phyloP scores from a whole-genome alignment of 768 basidiomycete genomes.

The Kwoniella shandongensis region DNA sequence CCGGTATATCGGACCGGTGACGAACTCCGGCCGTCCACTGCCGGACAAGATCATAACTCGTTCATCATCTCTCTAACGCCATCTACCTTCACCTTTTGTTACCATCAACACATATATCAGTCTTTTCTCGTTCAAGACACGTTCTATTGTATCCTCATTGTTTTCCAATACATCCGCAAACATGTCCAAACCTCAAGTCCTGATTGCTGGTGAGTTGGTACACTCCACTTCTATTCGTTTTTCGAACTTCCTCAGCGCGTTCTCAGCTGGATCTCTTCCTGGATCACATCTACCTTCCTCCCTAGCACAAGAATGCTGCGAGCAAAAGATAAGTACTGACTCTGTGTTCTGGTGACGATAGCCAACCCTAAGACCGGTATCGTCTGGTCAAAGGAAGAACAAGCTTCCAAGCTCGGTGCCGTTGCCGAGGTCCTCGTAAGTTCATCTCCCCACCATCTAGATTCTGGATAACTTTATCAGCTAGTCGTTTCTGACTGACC shows the following conservation, averaged over 20 bases:
- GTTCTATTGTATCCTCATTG: neutral
- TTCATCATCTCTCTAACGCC: too few relatives aligned
- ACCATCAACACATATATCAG: too few relatives aligned
- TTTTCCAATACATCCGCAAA: conserved; percentile 1
- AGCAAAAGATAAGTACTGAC: neutral
- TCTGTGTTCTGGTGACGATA: neutral
- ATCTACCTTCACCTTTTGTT: neutral
- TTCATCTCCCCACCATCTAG: conserved; percentile 23
- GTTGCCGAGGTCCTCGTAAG: conserved; percentile 77
- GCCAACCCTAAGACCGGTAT: conserved; percentile 57
- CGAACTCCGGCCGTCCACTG: too few relatives aligned
- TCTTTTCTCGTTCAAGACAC: neutral
- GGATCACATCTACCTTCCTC: neutral
- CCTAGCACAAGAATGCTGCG: neutral
- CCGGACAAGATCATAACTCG: too few relatives aligned
- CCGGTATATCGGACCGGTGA: neutral
- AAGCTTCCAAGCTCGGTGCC: conserved; percentile 63
- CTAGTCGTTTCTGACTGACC: neutral
- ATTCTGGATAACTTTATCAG: neutral
- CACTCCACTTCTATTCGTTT: neutral
- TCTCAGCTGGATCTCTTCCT: neutral
- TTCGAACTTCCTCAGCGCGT: neutral
- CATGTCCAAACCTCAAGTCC: conserved; percentile 51
- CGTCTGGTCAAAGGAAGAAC: conserved; percentile 78
- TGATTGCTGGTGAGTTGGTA: conserved; percentile 43